Percentiles rank a stretch among this genome's conserved stretches.
Evolutionary conservation across 1,284 basidiomycete genomes (phyloP).

Genomic region (Ustilago shanxiensis): DNA sequence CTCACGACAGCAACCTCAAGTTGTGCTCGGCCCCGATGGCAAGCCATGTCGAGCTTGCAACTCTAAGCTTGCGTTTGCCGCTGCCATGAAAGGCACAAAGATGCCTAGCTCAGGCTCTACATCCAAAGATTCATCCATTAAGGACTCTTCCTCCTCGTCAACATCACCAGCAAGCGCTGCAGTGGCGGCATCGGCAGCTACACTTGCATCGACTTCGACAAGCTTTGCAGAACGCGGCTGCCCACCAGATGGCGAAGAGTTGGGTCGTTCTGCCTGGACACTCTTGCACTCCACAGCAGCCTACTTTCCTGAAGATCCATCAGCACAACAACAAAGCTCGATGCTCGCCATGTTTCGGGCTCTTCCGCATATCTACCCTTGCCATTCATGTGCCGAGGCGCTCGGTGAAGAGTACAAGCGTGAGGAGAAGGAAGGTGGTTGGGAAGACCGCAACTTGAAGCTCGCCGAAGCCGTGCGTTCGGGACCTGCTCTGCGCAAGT

Average conservation of each 20-base stretch:
- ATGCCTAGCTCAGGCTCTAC: neutral
- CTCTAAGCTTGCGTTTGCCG: constrained; percentile 63
- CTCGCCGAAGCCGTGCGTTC: constrained; percentile 33
- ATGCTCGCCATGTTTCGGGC: constrained; percentile 61
- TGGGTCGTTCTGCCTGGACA: constrained; percentile 66
- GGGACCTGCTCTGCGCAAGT: constrained; percentile 52
- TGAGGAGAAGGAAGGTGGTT: constrained; percentile 41
- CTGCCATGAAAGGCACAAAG: constrained; percentile 58
- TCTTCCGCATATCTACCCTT: constrained; percentile 65
- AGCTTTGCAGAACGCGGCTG: constrained; percentile 24
- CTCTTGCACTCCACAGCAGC: constrained; percentile 66
- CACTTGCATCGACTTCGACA: constrained; percentile 7
- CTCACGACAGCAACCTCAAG: constrained; percentile 24
- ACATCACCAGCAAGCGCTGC: constrained; percentile 6
- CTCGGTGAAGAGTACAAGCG: constrained; percentile 57
- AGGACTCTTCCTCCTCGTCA: constrained; percentile 1
- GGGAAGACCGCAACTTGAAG: constrained; percentile 42
- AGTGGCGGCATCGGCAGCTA: constrained; percentile 2
- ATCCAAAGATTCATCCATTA: neutral
- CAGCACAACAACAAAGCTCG: constrained; percentile 49
- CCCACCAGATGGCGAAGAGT: constrained; percentile 65
- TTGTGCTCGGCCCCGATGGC: constrained; percentile 67
- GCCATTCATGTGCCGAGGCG: constrained; percentile 60
- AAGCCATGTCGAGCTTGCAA: constrained; percentile 69
- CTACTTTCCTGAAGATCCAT: constrained; percentile 63